phyloP scores from a whole-genome alignment of 805 yeast genomes.

The Metschnikowia similis region DNA sequence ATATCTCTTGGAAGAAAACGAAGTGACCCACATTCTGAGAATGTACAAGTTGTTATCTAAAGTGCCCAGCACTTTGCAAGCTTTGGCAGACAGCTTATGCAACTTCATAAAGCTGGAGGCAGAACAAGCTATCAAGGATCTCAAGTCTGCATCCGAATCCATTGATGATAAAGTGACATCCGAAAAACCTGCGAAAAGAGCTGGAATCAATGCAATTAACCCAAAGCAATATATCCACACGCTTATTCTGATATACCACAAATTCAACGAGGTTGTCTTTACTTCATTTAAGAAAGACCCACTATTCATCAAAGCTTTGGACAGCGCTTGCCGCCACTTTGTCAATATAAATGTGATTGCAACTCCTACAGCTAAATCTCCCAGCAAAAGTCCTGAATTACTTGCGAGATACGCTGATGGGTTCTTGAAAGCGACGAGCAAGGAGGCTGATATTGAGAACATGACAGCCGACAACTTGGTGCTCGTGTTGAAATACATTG shows the following conservation, averaged over 20 bases:
- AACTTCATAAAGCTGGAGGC: slow-evolving; percentile 57
- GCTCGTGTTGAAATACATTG: slow-evolving; percentile 80
- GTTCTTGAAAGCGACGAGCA: slow-evolving; percentile 69
- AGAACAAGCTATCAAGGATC: slow-evolving; percentile 50
- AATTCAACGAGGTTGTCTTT: slow-evolving; percentile 61
- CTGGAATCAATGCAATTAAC: slow-evolving; percentile 39
- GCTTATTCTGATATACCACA: slow-evolving; percentile 62
- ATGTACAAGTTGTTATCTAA: slow-evolving; percentile 73
- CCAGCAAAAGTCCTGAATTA: slow-evolving; percentile 86
- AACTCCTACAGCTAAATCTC: slow-evolving; percentile 51
- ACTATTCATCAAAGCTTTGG: slow-evolving; percentile 80
- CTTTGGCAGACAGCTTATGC: slow-evolving; percentile 70
- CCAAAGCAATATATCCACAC: slow-evolving; percentile 81
- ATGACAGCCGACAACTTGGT: slow-evolving; percentile 82
- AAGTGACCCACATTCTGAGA: slow-evolving; percentile 68
- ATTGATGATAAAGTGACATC: slow-evolving; percentile 16
- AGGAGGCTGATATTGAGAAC: slow-evolving; percentile 64
- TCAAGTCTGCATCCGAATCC: slow-evolving; percentile 32
- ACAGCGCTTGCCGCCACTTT: slow-evolving; percentile 79
- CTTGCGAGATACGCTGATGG: slow-evolving; percentile 87
- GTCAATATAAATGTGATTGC: slow-evolving; percentile 84
- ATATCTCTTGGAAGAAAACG: slow-evolving; percentile 66
- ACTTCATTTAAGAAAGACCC: slow-evolving; percentile 69
- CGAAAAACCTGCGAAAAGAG: slow-evolving; percentile 17
- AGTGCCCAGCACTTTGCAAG: slow-evolving; percentile 74